Conservation (phyloP, 106 monocot genomes). For the Posidonia australis region DNA sequence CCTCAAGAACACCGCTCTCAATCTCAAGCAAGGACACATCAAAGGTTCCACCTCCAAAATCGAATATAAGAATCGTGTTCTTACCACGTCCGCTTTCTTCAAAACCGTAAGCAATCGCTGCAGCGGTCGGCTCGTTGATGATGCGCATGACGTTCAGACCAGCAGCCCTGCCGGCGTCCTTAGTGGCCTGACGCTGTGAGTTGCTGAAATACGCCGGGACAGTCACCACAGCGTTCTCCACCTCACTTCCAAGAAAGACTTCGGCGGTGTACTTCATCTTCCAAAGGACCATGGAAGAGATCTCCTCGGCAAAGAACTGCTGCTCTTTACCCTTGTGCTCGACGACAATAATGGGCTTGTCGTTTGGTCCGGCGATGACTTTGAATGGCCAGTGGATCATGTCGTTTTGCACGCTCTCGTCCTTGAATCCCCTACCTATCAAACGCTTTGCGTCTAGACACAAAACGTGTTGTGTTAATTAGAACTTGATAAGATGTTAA, state of each 20-base stretch:
- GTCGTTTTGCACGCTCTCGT: slow-evolving; percentile 10
- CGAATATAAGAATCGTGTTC: slow-evolving; percentile 14
- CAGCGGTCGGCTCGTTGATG: slow-evolving; percentile 15
- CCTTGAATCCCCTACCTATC: slow-evolving; percentile 18
- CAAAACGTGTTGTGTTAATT: neutral
- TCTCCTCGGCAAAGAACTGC: slow-evolving; percentile 16
- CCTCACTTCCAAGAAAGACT: too few relatives aligned
- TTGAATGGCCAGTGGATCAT: slow-evolving; percentile 17
- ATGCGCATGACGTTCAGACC: slow-evolving; percentile 14
- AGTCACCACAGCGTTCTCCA: too few relatives aligned
- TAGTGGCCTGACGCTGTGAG: too few relatives aligned
- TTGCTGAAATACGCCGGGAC: too few relatives aligned
- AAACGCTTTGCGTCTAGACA: slow-evolving; percentile 16
- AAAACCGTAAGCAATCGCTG: slow-evolving; percentile 19
- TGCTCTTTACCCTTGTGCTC: slow-evolving; percentile 13
- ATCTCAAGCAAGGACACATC: slow-evolving; percentile 18
- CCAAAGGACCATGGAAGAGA: slow-evolving; percentile 19
- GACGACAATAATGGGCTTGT: slow-evolving; percentile 19
- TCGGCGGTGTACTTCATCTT: too few relatives aligned
- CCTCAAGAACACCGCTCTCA: slow-evolving; percentile 8
- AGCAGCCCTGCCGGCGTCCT: too few relatives aligned
- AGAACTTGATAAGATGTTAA: neutral
- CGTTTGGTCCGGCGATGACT: neutral
- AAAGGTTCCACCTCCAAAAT: slow-evolving; percentile 19
- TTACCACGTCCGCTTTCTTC: slow-evolving; percentile 8